Base-by-base conservation (phyloP, 192 early-diverging fungal species). In the Geosiphon pyriformis region DNA sequence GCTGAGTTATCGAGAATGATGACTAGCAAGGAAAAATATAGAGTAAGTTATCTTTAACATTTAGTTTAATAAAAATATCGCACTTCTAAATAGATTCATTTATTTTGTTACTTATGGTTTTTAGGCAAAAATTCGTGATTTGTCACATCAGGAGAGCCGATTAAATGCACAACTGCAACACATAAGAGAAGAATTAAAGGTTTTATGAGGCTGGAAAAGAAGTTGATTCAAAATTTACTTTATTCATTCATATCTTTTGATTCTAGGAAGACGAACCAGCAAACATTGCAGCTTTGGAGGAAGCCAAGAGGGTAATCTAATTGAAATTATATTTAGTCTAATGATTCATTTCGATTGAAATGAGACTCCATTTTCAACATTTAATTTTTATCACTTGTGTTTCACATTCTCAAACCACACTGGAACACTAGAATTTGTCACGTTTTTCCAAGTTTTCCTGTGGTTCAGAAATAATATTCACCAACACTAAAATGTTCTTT, bases 251-350 rank as follows among this genome's bases (percentile, higher is more conserved):
- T n/a, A n/a, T n/a, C n/a, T n/a, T n/a, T n/a, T n/a, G n/a, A n/a
- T 30, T 29, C 22, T 77, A 76, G 65, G 83, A 87, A 70, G 78
- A 85, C 20, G 82, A 87, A 61, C 84, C 85, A 0, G 82, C 81
- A 18, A 83, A 88, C 65, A 70, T 89, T 53, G 69, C 76, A 0
- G 81, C 83, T 27, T 76, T 85, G 37, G 83, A 86, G 64, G 78
- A 82, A 33, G 72, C 74, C 27, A 79, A 60, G 37, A 58, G 32
- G 34, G 64, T 69, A 68, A 8, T 57, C 0, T 31, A 26, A 47
- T 18, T 59, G 25, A 8, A 18, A 31, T 35, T 68, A 15, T 52
- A 20, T 10, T 23, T 29, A 50, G 7, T 32, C 12, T n/a, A n/a
- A n/a, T n/a, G n/a, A n/a, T n/a, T 33, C 11, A 33, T 54, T 53